phyloP scores from a whole-genome alignment of 768 basidiomycete genomes.

The Boletus fagicola region DNA sequence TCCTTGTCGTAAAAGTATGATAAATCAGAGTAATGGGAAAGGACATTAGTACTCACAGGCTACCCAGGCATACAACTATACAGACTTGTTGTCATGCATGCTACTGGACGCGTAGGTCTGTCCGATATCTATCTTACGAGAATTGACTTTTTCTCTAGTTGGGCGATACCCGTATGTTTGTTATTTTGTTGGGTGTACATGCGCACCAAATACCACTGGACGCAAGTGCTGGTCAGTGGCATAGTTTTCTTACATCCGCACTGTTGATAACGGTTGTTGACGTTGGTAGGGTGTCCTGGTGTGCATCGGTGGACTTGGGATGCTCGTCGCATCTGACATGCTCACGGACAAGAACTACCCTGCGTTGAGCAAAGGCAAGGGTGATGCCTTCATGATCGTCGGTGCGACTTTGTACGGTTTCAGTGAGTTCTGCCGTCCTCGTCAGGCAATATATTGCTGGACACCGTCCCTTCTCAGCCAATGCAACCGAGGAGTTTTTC shows the following conservation, averaged over 20 bases:
- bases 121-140: background rate
- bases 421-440: conserved; percentile 47
- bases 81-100: conserved; percentile 86
- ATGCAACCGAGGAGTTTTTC: conserved; percentile 86
- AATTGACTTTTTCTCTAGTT: conserved; percentile 41
- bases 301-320: conserved; percentile 70
- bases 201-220: conserved; percentile 78
- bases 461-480: conserved; percentile 47
- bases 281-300: conserved; percentile 61
- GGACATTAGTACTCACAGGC: background rate
- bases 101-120: conserved; percentile 75
- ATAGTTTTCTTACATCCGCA: background rate
- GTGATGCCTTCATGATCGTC: conserved; percentile 83
- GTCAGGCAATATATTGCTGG: background rate
- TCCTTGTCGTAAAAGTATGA: conserved; percentile 71
- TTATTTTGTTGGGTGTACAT: conserved; percentile 83
- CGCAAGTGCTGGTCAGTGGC: conserved; percentile 64
- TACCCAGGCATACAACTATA: conserved; percentile 75
- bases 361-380: conserved; percentile 65
- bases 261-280: background rate
- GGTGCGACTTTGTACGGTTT: conserved; percentile 86
- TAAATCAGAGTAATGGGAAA: background rate
- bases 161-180: conserved; percentile 88
- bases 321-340: conserved; percentile 78
- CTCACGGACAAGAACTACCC: conserved; percentile 74